phyloP scores from a whole-genome alignment of 2,329 filamentous ascomycete species.

The Pseudogymnoascus sp. region DNA sequence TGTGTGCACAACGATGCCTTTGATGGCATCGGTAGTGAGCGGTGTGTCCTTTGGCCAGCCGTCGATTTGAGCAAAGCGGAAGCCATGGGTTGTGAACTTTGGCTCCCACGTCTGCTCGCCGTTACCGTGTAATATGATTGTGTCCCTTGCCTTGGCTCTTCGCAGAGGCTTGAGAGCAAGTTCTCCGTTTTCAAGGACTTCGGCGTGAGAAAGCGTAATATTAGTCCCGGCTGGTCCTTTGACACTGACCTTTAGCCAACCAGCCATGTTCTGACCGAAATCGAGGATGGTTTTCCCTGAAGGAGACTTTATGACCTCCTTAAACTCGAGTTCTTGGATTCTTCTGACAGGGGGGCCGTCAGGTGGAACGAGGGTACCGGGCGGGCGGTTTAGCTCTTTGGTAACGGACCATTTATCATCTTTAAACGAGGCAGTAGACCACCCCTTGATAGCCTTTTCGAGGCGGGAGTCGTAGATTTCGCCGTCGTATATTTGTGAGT shows the following conservation, averaged over 20 bases:
- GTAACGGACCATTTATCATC: conserved; percentile 26
- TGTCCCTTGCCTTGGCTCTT: conserved; percentile 29
- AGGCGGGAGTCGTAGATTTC: conserved; percentile 36
- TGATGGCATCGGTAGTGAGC: conserved; percentile 27
- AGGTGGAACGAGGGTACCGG: conserved; percentile 31
- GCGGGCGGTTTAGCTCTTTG: conserved; percentile 23
- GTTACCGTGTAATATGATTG: conserved; percentile 27
- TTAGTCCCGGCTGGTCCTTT: conserved; percentile 31
- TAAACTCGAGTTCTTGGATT: conserved; percentile 19
- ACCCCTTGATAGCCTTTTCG: conserved; percentile 23
- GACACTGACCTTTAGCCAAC: conserved; percentile 32
- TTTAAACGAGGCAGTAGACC: conserved; percentile 21
- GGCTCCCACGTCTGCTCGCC: conserved; percentile 30
- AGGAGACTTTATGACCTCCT: conserved; percentile 18
- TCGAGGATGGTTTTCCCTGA: conserved; percentile 34
- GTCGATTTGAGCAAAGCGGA: conserved; percentile 35
- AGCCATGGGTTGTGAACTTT: conserved; percentile 40
- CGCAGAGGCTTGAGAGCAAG: conserved; percentile 34
- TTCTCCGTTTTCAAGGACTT: conserved; percentile 45
- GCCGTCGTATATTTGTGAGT: conserved; percentile 34
- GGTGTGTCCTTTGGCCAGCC: conserved; percentile 27
- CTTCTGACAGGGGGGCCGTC: conserved; percentile 37
- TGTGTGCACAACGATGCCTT: conserved; percentile 31
- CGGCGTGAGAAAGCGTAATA: conserved; percentile 43
- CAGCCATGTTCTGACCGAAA: conserved; percentile 38